These are phyloP conservation scores for Macrotyloma uniflorum DNA, from an alignment of 306 rosid species.

Conservation along the genomic window DNA sequence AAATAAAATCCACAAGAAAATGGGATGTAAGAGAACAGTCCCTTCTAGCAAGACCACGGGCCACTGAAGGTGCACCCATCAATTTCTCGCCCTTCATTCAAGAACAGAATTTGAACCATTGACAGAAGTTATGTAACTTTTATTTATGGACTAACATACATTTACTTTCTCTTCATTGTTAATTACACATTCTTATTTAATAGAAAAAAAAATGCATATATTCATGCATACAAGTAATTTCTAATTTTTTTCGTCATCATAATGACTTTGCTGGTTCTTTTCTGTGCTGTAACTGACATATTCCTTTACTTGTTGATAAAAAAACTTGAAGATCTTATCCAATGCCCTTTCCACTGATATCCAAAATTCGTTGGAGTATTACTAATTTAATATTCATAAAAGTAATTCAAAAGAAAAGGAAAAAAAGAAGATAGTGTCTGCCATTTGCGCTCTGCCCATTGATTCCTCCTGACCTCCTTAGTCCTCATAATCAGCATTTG, in stretches of 20 bases:
- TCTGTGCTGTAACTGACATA: neutral
- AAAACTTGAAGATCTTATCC: neutral
- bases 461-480: neutral
- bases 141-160: neutral
- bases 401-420: neutral
- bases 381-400: neutral
- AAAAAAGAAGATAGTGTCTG: neutral
- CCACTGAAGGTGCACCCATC: constrained; percentile 13
- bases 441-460: neutral
- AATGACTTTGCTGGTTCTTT: constrained; percentile 17
- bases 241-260: neutral
- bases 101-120: neutral
- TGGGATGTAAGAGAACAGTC: neutral
- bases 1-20: constrained; percentile 26
- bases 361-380: neutral
- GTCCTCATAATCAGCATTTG: neutral
- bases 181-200: neutral
- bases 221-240: neutral
- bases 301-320: constrained; percentile 3
- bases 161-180: constrained; percentile 1
- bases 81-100: neutral
- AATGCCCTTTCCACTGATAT: neutral
- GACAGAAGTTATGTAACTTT: neutral
- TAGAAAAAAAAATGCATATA: neutral
- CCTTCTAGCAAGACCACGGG: neutral